Conservation (phyloP, 768 basidiomycete species). For the Termitomyces sp. region DNA sequence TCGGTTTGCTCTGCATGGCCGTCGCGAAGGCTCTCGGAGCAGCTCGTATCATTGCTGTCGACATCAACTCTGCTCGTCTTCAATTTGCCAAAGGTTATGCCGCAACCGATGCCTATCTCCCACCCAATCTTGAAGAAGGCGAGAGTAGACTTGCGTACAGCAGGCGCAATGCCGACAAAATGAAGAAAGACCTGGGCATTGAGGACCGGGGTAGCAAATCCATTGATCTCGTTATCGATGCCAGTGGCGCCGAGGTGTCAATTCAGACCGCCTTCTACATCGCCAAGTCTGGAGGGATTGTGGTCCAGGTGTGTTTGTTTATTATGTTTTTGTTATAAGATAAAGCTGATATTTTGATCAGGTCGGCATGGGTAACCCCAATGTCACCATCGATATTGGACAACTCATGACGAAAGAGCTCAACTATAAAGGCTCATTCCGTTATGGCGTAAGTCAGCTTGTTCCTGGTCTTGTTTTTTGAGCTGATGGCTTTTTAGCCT, state of each 20-base stretch:
- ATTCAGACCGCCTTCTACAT: slow-evolving; percentile 82
- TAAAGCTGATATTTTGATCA: slow-evolving; percentile 19
- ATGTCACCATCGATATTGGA: slow-evolving; percentile 70
- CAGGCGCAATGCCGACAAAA: slow-evolving; percentile 56
- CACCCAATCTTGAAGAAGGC: slow-evolving; percentile 50
- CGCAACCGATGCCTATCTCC: slow-evolving; percentile 71
- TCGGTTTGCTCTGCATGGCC: slow-evolving; percentile 88
- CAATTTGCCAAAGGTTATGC: slow-evolving; percentile 84
- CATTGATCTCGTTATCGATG: slow-evolving; percentile 87
- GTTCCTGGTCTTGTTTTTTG: background rate
- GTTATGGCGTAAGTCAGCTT: slow-evolving; percentile 58
- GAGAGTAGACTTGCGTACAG: slow-evolving; percentile 72
- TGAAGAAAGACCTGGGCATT: slow-evolving; percentile 63
- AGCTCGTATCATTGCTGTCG: slow-evolving; percentile 76
- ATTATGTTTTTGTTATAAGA: background rate
- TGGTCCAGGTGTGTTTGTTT: slow-evolving; percentile 49
- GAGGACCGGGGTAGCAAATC: slow-evolving; percentile 62
- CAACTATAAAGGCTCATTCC: slow-evolving; percentile 85
- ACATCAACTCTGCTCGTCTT: slow-evolving; percentile 69
- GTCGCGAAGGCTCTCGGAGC: slow-evolving; percentile 95
- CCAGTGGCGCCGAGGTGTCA: slow-evolving; percentile 88
- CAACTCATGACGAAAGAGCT: slow-evolving; percentile 74
- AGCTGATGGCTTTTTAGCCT: slow-evolving; percentile 35
- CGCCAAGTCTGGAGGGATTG: slow-evolving; percentile 69
- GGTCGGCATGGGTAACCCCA: slow-evolving; percentile 84